phyloP scores from a whole-genome alignment of 75 land plant genomes.

The Sequoia sempervirens region DNA sequence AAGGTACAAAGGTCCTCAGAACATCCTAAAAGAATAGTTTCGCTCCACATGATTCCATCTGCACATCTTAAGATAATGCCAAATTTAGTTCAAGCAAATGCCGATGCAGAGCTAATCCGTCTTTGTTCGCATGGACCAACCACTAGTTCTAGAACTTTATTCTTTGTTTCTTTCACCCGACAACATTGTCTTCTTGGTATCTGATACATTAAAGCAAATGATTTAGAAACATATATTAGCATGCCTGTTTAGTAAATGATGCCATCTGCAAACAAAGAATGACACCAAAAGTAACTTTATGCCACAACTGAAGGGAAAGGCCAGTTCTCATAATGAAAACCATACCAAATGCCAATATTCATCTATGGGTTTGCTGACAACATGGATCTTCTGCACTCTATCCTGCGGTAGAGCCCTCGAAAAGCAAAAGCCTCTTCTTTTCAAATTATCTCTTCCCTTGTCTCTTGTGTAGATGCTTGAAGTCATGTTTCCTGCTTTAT shows the following conservation, averaged over 20 bases:
- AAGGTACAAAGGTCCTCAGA: neutral
- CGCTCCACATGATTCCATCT: neutral
- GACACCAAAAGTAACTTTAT: neutral
- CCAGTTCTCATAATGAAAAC: slow-evolving; percentile 5
- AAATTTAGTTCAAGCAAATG: slow-evolving; percentile 11
- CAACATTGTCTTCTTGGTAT: slow-evolving; percentile 48
- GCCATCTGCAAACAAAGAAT: neutral
- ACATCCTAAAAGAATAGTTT: neutral
- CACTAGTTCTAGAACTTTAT: slow-evolving; percentile 16
- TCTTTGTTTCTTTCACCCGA: slow-evolving; percentile 14
- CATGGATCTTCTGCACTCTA: slow-evolving; percentile 29
- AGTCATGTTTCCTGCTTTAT: slow-evolving; percentile 23
- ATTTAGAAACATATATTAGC: neutral
- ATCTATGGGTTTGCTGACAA: slow-evolving; percentile 24
- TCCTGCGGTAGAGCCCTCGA: slow-evolving; percentile 26
- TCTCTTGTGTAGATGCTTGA: slow-evolving; percentile 29
- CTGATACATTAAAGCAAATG: slow-evolving; percentile 15
- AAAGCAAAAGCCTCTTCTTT: slow-evolving; percentile 47
- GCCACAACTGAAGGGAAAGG: neutral
- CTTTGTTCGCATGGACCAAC: slow-evolving; percentile 41
- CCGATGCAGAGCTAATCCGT: slow-evolving; percentile 13
- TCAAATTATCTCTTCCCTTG: slow-evolving; percentile 25
- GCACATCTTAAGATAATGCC: neutral
- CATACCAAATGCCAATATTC: slow-evolving; percentile 60
- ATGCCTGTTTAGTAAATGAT: neutral